Percentiles rank a stretch among this genome's conserved stretches.
These are phyloP conservation scores for Colletotrichum scovillei DNA, from an alignment of 2,329 filamentous ascomycete genomes.

Conservation along the genomic window DNA sequence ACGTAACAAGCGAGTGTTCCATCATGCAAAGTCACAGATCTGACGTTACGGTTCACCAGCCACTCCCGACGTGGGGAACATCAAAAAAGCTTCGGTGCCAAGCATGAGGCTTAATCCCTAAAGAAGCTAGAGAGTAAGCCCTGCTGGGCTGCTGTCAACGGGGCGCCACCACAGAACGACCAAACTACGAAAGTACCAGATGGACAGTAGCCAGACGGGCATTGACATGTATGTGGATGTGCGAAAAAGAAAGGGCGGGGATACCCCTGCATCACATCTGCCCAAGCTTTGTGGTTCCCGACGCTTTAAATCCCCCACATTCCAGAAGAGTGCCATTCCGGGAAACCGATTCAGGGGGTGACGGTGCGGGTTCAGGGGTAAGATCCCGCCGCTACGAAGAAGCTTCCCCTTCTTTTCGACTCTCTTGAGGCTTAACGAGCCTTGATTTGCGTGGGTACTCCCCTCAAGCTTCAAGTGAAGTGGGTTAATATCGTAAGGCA, in stretches of 20 bases:
- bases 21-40: background rate
- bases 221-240: background rate
- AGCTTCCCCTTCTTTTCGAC: background rate
- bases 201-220: background rate
- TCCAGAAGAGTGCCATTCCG: slow-evolving; percentile 5
- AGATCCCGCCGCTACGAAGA: background rate
- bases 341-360: background rate
- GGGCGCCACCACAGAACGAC: background rate
- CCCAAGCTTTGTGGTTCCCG: slow-evolving; percentile 27
- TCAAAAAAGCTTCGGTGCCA: background rate
- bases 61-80: background rate
- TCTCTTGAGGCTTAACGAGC: background rate
- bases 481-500: background rate
- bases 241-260: background rate
- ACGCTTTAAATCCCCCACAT: slow-evolving; percentile 20
- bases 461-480: background rate
- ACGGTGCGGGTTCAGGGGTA: background rate
- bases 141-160: slow-evolving; percentile 15
- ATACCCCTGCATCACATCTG: background rate
- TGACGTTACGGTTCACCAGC: background rate
- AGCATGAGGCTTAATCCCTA: slow-evolving; percentile 9
- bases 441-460: background rate
- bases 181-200: background rate
- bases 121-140: background rate
- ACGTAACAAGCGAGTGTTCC: background rate